Base-by-base conservation (phyloP, 768 basidiomycete genomes). In the Calocybe indica region DNA sequence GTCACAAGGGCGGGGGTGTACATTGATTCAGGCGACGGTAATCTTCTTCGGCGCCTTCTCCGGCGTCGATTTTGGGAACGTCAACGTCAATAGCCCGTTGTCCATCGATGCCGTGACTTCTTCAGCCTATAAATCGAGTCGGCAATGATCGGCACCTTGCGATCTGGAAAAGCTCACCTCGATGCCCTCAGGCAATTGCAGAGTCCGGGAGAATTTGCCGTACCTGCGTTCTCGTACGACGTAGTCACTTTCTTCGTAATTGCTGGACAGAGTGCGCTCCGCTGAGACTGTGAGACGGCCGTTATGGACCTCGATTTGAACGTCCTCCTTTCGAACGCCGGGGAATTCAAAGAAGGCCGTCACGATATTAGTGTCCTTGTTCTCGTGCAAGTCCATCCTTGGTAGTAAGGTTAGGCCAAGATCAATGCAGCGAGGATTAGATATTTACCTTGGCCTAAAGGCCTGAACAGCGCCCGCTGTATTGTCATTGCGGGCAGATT, bases 331-430 rank as follows among this genome's bases (percentile, higher is more conserved):
- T 45, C 67, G 73, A 43, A 80, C 55, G 6, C 80, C 78, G 4
- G 80, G 79, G 1, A 79, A 59, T 54, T 81, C 82, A 47, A 82
- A 77, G 6, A 70, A 70, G 7, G 76, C 78, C 2, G 73, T 76
- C 28, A 79, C 70, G 14, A 53, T 48, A 51, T 72, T 71, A 13
- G 56, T 54, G 1, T 69, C 65, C 10, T 63, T 52, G 44, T 71
- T 65, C 55, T 78, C 76, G 45, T 72, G 63, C 2, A 81, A 45
- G 52, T 81, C 71, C 66, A 80, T 72, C 52, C 79, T 67, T 13
- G n/a, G 9, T 6, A 34, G 11, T 22, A 37, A 28, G 14, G 11
- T 42, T 6, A 30, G 42, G 13, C 28, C 28, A 14, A 12, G 31
- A 5, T 22, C 22, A 22, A 1, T 4, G 1, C 22, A 31, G 45